phyloP scores from a whole-genome alignment of 176 grass and related monocot genomes.

The Eleusine indica region DNA sequence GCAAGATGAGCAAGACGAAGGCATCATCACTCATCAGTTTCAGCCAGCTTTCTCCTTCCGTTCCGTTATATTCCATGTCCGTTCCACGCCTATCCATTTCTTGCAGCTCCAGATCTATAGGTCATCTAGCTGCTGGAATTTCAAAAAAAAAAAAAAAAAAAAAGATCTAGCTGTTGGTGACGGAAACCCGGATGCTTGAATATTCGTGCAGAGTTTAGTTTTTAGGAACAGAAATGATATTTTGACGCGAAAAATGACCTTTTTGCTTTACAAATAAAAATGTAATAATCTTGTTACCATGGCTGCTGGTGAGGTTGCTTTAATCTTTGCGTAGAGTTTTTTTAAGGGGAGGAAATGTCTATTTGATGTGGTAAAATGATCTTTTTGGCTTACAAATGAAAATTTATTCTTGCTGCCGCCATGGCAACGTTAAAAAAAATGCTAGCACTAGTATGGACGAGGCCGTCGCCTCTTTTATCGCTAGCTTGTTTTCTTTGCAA shows the following conservation, averaged over 20 bases:
- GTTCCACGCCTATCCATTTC: not conserved
- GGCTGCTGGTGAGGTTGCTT: too few relatives aligned
- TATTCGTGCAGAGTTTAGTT: not conserved
- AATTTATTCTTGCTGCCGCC: not conserved
- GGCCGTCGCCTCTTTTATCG: not conserved
- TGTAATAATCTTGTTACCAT: too few relatives aligned
- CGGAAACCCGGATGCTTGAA: not conserved
- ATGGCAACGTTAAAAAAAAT: constrained; percentile 23
- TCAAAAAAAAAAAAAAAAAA: too few relatives aligned
- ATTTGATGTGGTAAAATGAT: not conserved
- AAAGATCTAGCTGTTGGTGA: not conserved
- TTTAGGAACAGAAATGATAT: not conserved
- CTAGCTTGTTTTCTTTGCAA: constrained; percentile 2
- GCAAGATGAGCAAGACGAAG: too few relatives aligned
- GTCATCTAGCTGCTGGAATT: not conserved
- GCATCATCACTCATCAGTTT: not conserved
- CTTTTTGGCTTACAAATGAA: not conserved
- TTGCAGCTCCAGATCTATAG: not conserved
- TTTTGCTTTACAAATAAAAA: not conserved
- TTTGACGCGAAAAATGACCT: not conserved
- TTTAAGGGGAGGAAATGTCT: too few relatives aligned
- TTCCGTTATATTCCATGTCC: too few relatives aligned
- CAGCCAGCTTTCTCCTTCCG: not conserved
- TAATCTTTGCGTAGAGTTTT: too few relatives aligned
- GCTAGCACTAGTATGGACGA: too few relatives aligned